Percentiles rank a stretch among this genome's conserved stretches.
phyloP scores from a whole-genome alignment of 2,329 filamentous ascomycete species.

The Diaporthe citriasiana region DNA sequence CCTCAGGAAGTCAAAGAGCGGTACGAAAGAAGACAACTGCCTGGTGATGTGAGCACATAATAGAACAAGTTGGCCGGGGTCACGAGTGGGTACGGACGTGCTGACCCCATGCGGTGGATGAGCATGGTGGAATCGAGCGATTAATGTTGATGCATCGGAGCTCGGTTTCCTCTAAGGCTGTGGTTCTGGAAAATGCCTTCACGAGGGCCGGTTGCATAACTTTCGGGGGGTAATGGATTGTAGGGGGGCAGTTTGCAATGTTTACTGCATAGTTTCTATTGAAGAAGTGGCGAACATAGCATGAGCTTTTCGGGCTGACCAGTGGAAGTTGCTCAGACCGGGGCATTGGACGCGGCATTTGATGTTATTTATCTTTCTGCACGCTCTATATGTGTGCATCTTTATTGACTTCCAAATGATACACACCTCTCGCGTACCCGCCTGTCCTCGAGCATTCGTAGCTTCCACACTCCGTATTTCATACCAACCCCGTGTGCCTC shows the following conservation, averaged over 20 bases:
- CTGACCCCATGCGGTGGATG: conserved; percentile 16
- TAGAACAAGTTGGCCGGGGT: conserved; percentile 7
- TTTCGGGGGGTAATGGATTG: conserved; percentile 27
- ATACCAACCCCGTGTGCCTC: background rate
- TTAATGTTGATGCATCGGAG: conserved; percentile 25
- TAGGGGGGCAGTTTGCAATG: conserved; percentile 35
- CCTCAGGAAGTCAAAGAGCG: conserved; percentile 65
- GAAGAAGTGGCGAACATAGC: conserved; percentile 31
- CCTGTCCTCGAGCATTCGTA: background rate
- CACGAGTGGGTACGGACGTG: background rate
- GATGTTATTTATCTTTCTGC: conserved; percentile 30
- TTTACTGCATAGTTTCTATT: conserved; percentile 38
- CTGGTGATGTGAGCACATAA: conserved; percentile 66
- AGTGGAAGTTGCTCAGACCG: conserved; percentile 13
- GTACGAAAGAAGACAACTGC: conserved; percentile 66
- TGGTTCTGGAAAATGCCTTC: conserved; percentile 38
- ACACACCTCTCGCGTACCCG: conserved; percentile 5
- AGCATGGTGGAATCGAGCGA: conserved; percentile 17
- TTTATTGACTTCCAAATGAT: conserved; percentile 9
- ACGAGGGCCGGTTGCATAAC: conserved; percentile 40
- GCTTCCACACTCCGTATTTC: background rate
- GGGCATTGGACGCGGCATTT: conserved; percentile 31
- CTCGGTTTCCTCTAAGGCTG: conserved; percentile 20
- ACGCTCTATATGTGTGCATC: conserved; percentile 39
- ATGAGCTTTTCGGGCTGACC: conserved; percentile 27